Conservation (phyloP, 352 stramenopile genomes). For the Phytophthora europaea region DNA sequence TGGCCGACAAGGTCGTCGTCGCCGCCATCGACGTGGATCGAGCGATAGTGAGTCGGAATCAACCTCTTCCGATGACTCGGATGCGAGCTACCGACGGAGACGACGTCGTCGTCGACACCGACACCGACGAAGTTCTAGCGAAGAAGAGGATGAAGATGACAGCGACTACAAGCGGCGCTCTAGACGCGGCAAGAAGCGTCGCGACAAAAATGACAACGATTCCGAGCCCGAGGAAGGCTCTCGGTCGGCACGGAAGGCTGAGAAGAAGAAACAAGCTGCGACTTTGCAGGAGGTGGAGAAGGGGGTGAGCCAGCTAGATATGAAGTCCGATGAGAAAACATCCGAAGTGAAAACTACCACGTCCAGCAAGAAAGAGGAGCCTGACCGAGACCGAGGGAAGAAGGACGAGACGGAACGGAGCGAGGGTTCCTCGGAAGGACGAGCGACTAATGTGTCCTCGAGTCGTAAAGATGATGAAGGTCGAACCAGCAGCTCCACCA, state of each 20-base stretch:
- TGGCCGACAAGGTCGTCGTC: constrained; percentile 40
- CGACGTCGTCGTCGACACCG: constrained; percentile 51
- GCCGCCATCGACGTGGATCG: constrained; percentile 35
- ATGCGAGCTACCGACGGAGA: constrained; percentile 48
- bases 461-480: constrained; percentile 71
- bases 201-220: constrained; percentile 45
- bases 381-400: constrained; percentile 26
- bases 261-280: constrained; percentile 39
- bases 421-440: constrained; percentile 37
- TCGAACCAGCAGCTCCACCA: constrained; percentile 38
- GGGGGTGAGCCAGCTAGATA: constrained; percentile 45
- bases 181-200: constrained; percentile 50
- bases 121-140: constrained; percentile 59
- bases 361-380: constrained; percentile 31
- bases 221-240: constrained; percentile 42
- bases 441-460: constrained; percentile 29
- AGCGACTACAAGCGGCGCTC: constrained; percentile 60
- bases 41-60: constrained; percentile 64
- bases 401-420: constrained; percentile 34
- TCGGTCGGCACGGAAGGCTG: constrained; percentile 41
- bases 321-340: constrained; percentile 39
- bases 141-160: constrained; percentile 65
- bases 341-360: constrained; percentile 20
- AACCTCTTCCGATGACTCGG: constrained; percentile 62
- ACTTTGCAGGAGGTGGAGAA: constrained; percentile 41